Evolutionary conservation across 352 stramenopile species (phyloP).

Genomic region (Globisporangium acanthophoron): DNA sequence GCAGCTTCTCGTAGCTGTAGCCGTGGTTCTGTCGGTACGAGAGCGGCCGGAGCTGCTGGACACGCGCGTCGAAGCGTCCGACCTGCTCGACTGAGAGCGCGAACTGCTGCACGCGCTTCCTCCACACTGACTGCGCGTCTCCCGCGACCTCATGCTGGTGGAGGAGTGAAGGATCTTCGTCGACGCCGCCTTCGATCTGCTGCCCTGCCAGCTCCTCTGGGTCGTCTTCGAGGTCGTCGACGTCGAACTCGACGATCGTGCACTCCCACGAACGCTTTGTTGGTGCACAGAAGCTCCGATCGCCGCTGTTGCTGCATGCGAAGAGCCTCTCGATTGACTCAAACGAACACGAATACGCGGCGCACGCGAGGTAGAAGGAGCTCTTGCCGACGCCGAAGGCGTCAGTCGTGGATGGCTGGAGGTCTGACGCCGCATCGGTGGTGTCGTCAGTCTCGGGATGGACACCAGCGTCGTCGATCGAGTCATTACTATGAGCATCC

Average conservation of each 20-base stretch:
- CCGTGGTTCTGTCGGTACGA: slow-evolving; percentile 1
- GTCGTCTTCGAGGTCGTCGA: slow-evolving; percentile 45
- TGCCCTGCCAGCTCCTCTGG: background rate
- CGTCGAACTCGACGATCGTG: slow-evolving; percentile 40
- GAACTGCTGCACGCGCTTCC: slow-evolving; percentile 10
- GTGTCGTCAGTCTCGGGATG: slow-evolving; percentile 12
- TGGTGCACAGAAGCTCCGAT: no score
- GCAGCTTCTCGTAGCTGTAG: slow-evolving; percentile 18
- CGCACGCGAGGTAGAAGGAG: slow-evolving; percentile 21
- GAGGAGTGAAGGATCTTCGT: background rate
- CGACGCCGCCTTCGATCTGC: slow-evolving; percentile 42
- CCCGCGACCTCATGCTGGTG: background rate
- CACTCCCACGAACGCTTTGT: slow-evolving; percentile 18
- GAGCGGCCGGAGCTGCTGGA: slow-evolving; percentile 6
- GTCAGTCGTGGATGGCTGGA: background rate
- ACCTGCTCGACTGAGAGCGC: slow-evolving; percentile 15
- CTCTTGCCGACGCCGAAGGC: slow-evolving; percentile 5
- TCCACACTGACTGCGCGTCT: slow-evolving; percentile 7
- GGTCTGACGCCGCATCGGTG: background rate
- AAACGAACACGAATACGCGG: slow-evolving; percentile 22
- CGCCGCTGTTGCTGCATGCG: background rate
- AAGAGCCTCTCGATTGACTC: slow-evolving; percentile 18
- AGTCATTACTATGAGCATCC: background rate
- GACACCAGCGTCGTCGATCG: background rate
- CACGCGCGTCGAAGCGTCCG: slow-evolving; percentile 16